These are phyloP conservation scores for Closterium sp. DNA, from an alignment of 139 green algal genomes.

Conservation along the genomic window DNA sequence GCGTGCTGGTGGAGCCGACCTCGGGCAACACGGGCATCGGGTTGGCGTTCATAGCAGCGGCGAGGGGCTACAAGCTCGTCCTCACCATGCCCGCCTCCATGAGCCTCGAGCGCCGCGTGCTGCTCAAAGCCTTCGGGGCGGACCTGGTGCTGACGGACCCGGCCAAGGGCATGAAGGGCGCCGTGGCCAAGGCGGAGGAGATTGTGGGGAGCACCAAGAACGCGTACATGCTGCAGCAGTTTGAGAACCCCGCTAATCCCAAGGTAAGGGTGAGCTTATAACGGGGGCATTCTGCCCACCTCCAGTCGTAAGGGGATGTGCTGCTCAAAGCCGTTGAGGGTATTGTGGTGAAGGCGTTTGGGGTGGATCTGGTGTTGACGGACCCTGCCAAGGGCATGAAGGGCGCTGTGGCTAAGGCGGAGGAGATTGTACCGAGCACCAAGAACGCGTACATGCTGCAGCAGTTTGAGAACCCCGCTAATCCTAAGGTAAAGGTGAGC, in stretches of 20 bases:
- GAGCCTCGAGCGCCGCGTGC: slow-evolving; percentile 87
- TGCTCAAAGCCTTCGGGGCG: slow-evolving; percentile 78
- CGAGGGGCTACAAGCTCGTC: slow-evolving; percentile 90
- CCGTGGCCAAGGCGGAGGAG: slow-evolving; percentile 69
- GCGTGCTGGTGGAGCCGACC: slow-evolving; percentile 92
- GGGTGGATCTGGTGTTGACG: too few species aligned
- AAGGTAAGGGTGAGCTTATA: too few species aligned
- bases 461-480: too few species aligned
- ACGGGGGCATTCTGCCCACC: too few species aligned
- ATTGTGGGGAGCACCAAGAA: slow-evolving; percentile 58
- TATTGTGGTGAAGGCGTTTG: too few species aligned
- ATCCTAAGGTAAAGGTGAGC: too few species aligned
- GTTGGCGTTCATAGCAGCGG: slow-evolving; percentile 91
- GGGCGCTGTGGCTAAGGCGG: too few species aligned
- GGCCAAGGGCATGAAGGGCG: slow-evolving; percentile 76
- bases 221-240: slow-evolving; percentile 74
- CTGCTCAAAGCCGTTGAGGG: too few species aligned
- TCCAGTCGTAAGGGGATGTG: too few species aligned
- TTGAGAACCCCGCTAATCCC: slow-evolving; percentile 67
- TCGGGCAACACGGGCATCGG: slow-evolving; percentile 95
- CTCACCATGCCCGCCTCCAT: slow-evolving; percentile 98
- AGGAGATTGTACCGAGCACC: too few species aligned
- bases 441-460: too few species aligned
- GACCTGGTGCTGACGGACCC: slow-evolving; percentile 64
- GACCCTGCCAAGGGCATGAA: too few species aligned